Percentiles rank a stretch among this genome's conserved stretches.
Evolutionary conservation across 345 rosid genomes (phyloP).

Genomic region (Nasturtium officinale): DNA sequence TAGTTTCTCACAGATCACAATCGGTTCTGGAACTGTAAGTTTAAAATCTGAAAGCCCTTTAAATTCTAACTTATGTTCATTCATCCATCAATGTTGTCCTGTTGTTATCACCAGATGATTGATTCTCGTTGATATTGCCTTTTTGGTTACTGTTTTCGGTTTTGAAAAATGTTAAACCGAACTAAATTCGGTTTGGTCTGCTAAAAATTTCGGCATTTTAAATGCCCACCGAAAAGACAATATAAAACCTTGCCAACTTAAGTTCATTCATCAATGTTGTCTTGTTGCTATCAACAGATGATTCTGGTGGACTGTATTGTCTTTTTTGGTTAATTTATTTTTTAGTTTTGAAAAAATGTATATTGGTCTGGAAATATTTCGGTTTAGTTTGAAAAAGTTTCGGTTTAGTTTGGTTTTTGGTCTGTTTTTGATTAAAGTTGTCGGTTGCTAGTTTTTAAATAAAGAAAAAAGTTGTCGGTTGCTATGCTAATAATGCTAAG

Average conservation of each 20-base stretch:
- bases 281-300: conserved; percentile 28
- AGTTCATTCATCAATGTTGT: conserved; percentile 3
- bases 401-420: conserved; percentile 10
- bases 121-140: background rate
- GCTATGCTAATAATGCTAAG: background rate
- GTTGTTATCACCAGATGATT: conserved; percentile 24
- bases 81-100: background rate
- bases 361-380: background rate
- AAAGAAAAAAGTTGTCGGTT: conserved; percentile 1
- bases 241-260: background rate
- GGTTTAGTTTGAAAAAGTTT: conserved; percentile 2
- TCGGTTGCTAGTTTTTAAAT: conserved; percentile 20
- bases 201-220: background rate
- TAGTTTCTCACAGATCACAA: conserved; percentile 57
- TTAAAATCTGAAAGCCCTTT: background rate
- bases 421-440: conserved; percentile 25
- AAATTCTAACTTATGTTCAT: conserved; percentile 1
- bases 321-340: background rate
- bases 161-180: background rate
- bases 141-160: background rate
- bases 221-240: background rate
- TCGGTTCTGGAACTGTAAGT: conserved; percentile 85
- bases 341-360: background rate
- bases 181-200: background rate
- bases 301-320: background rate